Conservation (phyloP, 176 grass and related monocot species). For the Bromus sterilis region DNA sequence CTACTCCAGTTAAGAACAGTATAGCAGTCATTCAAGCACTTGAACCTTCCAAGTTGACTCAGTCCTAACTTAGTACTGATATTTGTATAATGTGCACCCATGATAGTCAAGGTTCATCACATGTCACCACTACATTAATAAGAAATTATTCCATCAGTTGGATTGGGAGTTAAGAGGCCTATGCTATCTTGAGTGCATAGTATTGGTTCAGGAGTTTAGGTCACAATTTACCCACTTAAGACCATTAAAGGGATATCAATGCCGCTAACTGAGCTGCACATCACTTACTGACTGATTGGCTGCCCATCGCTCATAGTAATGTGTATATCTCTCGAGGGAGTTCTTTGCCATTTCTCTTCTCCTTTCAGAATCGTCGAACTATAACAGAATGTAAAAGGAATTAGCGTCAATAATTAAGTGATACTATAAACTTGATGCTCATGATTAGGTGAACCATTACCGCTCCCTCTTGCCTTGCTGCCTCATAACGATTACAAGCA, state of each 20-base stretch:
- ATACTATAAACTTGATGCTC: neutral
- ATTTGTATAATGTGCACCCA: neutral
- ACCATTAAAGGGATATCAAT: neutral
- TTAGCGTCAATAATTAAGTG: neutral
- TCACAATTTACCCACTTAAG: neutral
- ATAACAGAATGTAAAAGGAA: conserved; percentile 5
- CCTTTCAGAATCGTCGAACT: conserved; percentile 99
- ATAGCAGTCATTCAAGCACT: neutral
- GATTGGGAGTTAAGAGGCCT: neutral
- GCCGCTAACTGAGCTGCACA: conserved; percentile 1
- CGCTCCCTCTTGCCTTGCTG: conserved; percentile 98
- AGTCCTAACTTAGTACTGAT: neutral
- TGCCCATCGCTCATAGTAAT: conserved; percentile 99
- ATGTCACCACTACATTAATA: neutral
- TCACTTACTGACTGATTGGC: conserved; percentile 96
- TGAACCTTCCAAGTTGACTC: neutral
- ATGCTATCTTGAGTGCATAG: neutral
- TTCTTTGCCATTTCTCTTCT: conserved; percentile 99
- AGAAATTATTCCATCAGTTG: neutral
- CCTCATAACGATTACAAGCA: conserved; percentile 97
- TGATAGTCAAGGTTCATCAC: neutral
- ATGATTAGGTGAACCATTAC: conserved; percentile 43
- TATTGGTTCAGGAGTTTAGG: neutral
- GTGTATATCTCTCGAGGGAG: conserved; percentile 98
- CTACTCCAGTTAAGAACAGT: neutral